Evolutionary conservation across 352 stramenopile genomes (phyloP), one percentile per base, ranked within the genome.

Genomic region (Phytophthora macrochlamydospora): DNA sequence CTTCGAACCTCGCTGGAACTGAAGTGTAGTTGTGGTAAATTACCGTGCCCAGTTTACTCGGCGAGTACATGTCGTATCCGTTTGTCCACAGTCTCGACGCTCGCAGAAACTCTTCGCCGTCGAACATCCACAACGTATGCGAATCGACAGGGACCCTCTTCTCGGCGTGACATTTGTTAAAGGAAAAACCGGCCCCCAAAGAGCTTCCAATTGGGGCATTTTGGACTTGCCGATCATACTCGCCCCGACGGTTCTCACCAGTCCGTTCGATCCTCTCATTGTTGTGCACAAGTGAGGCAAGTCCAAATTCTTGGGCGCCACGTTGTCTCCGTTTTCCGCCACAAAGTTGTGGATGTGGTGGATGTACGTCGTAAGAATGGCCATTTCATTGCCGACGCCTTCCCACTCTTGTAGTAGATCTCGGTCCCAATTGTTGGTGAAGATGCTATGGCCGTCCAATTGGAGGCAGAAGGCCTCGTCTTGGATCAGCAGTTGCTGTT

Each of bases 271-370:
- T 12, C 83, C 82, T 35, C 82, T 76, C 48, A 81, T 88, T 3
- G 83, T 92, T 33, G 82, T 90, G 59, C 83, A 92, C 45, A 92
- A 67, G 63, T 94, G 83, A 44, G 82, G 83, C 6, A 91, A 63
- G 53, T 79, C 86, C 0, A 90, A 65, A 43, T 69, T 84, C 28
- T 78, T 75, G 7, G 81, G 77, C 14, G 67, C 49, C 33, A 68
- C 79, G 70, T 93, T 92, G 53, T 90, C 78, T 45, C 82, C 83
- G 62, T 89, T 89, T 24, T 80, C 69, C 51, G 78, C 71, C 59
- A 92, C 77, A 75, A 90, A 92, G 65, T 91, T 77, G 69, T 94
- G 79, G 49, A 91, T 85, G 51, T 94, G 80, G 63, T 94, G 85
- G 46, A 91, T 56, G 50, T 94, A 94, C 11, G 83, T 92, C n/a